Evolutionary conservation across 2,329 filamentous ascomycete species (phyloP).

Genomic region (Aureobasidium namibiae): DNA sequence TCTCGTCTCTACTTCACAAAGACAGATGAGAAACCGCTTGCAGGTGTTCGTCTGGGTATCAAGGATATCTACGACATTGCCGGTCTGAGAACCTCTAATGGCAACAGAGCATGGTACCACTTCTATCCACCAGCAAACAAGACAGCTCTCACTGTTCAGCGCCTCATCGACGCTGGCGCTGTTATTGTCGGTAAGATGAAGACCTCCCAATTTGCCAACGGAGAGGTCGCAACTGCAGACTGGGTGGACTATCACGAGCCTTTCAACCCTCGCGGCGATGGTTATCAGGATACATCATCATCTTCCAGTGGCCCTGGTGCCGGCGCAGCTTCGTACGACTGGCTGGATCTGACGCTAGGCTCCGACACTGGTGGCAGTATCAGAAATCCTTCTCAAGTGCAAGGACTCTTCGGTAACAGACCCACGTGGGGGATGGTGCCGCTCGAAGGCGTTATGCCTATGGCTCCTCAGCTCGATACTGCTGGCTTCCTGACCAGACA

Average conservation of each 20-base stretch:
- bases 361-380: constrained; percentile 45
- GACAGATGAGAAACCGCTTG: constrained; percentile 47
- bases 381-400: constrained; percentile 39
- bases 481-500: constrained; percentile 40
- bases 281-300: constrained; percentile 38
- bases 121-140: constrained; percentile 40
- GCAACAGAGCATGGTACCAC: constrained; percentile 50
- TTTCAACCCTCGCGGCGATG: constrained; percentile 38
- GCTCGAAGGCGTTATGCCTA: constrained; percentile 41
- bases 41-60: constrained; percentile 52
- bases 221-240: constrained; percentile 42
- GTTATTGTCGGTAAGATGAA: constrained; percentile 40
- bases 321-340: constrained; percentile 37
- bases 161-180: constrained; percentile 53
- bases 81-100: constrained; percentile 48
- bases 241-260: constrained; percentile 39
- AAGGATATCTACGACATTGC: constrained; percentile 56
- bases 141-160: constrained; percentile 45
- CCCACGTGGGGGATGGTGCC: constrained; percentile 40
- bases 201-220: constrained; percentile 38
- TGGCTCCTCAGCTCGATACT: constrained; percentile 41
- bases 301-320: constrained; percentile 41
- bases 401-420: constrained; percentile 44
- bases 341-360: constrained; percentile 44
- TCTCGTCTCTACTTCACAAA: constrained; percentile 52